These are phyloP conservation scores for Microdochium bolleyi DNA, from an alignment of 2,329 filamentous ascomycete genomes.

Conservation along the genomic window DNA sequence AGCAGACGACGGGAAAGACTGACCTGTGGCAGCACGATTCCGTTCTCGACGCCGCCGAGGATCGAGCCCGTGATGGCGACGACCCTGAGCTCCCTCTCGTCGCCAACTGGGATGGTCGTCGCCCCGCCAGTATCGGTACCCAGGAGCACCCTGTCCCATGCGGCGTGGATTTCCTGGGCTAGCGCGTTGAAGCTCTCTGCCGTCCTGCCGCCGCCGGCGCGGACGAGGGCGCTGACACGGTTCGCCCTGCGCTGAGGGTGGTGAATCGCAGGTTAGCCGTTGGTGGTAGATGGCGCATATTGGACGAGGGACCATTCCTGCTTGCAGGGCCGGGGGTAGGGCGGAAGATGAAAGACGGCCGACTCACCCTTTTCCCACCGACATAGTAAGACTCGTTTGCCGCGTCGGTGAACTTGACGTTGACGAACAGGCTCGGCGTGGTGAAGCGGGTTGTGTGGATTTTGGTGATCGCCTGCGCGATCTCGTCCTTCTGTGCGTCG, in stretches of 20 bases:
- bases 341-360: no score
- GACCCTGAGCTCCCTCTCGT: constrained; percentile 1
- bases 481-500: constrained; percentile 22
- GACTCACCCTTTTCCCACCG: constrained; percentile 20
- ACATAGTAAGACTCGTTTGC: constrained; percentile 17
- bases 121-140: not conserved
- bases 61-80: constrained; percentile 1
- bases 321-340: not conserved
- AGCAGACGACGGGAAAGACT: not conserved
- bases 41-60: not conserved
- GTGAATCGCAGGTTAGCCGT: not conserved
- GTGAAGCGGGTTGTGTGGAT: constrained; percentile 32
- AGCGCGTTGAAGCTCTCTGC: constrained; percentile 2
- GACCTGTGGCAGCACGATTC: constrained; percentile 1
- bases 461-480: constrained; percentile 28
- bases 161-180: not conserved
- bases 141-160: constrained; percentile 1
- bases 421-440: constrained; percentile 32
- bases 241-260: not conserved
- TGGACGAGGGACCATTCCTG: no score
- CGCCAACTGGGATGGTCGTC: not conserved
- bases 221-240: constrained; percentile 1
- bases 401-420: constrained; percentile 27
- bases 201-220: constrained; percentile 1
- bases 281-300: no score